phyloP scores from a whole-genome alignment of 768 basidiomycete species.

The Amanita rubescens region DNA sequence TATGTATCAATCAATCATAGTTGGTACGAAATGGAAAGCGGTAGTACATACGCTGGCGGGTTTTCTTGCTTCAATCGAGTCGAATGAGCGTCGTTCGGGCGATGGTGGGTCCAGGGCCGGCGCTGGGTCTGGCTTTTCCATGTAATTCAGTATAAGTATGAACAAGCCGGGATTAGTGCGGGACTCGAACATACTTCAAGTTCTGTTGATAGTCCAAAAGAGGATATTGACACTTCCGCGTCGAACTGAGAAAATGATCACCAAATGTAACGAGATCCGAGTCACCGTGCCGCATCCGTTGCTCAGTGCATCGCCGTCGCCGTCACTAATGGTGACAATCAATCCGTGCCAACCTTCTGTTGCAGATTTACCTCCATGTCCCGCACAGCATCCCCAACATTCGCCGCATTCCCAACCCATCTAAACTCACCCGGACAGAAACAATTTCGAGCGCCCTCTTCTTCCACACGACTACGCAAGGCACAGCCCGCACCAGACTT shows the following conservation, averaged over 20 bases:
- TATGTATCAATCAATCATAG: neutral
- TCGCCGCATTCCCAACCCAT: neutral
- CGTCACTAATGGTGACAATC: neutral
- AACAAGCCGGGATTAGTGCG: neutral
- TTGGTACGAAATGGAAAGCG: neutral
- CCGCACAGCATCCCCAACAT: too few species aligned
- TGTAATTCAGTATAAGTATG: neutral
- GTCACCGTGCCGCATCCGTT: too few species aligned
- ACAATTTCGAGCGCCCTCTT: neutral
- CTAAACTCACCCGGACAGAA: neutral
- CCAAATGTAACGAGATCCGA: too few species aligned
- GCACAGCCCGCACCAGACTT: neutral
- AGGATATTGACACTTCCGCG: neutral
- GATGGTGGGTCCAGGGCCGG: neutral
- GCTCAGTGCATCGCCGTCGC: neutral
- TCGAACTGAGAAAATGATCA: neutral
- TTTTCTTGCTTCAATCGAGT: neutral
- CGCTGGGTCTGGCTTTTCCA: neutral
- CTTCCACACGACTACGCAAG: neutral
- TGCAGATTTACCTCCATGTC: neutral
- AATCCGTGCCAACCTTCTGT: neutral
- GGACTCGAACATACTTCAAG: neutral
- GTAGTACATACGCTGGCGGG: neutral
- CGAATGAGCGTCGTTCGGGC: neutral
- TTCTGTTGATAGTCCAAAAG: too few species aligned